These are phyloP conservation scores for Collybiopsis luxurians DNA, from an alignment of 768 basidiomycete species.

Conservation along the genomic window DNA sequence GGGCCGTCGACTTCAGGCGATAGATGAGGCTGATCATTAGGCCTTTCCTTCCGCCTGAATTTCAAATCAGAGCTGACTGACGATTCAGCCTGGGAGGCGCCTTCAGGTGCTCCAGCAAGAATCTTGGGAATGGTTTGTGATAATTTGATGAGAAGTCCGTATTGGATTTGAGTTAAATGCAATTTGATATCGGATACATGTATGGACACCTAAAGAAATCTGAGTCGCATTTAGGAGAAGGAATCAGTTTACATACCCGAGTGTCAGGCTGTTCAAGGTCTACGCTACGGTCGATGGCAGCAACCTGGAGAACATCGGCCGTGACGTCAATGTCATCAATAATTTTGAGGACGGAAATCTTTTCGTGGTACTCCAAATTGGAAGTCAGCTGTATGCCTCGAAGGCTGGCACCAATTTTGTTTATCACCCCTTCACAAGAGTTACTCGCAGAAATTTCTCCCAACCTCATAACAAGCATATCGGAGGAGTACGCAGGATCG, in stretches of 20 bases:
- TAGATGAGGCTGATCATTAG: slow-evolving; percentile 32
- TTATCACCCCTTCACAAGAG: slow-evolving; percentile 52
- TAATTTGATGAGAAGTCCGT: slow-evolving; percentile 64
- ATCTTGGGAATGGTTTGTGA: slow-evolving; percentile 68
- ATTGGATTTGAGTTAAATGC: slow-evolving; percentile 82
- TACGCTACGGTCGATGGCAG: slow-evolving; percentile 47
- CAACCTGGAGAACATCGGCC: slow-evolving; percentile 64
- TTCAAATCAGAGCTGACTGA: slow-evolving; percentile 12
- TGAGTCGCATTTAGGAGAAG: background rate
- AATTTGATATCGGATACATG: slow-evolving; percentile 83
- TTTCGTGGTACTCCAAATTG: slow-evolving; percentile 47
- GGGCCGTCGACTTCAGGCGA: slow-evolving; percentile 48
- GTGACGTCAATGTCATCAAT: slow-evolving; percentile 86
- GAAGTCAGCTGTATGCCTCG: slow-evolving; percentile 84
- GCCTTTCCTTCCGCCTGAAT: background rate
- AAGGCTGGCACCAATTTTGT: slow-evolving; percentile 72
- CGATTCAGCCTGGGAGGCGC: slow-evolving; percentile 26
- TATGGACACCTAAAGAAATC: slow-evolving; percentile 52
- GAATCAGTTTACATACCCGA: slow-evolving; percentile 48
- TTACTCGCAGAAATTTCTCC: slow-evolving; percentile 89
- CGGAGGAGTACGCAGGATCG: slow-evolving; percentile 54
- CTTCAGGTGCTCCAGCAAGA: slow-evolving; percentile 48
- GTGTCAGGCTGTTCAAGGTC: slow-evolving; percentile 64
- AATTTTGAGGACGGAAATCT: slow-evolving; percentile 68
- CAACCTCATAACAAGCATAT: slow-evolving; percentile 76